Evolutionary conservation across 805 yeast species (phyloP).

Genomic region (Diddensiella transvaalensis): DNA sequence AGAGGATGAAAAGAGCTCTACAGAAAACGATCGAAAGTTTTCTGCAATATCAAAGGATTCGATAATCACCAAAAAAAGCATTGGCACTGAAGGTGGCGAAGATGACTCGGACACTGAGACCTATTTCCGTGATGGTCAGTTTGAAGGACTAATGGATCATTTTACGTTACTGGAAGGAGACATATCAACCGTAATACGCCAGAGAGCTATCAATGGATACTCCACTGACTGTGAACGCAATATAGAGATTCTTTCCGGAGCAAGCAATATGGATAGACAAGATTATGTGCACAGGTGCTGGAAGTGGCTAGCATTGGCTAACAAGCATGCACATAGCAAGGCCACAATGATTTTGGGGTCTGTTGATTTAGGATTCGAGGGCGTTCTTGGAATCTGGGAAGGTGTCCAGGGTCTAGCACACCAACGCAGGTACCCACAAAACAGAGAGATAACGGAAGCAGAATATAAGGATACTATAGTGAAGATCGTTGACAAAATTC

Average conservation of each 20-base stretch:
- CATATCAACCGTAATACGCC: conserved; percentile 65
- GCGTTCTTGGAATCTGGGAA: conserved; percentile 88
- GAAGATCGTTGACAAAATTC: conserved; percentile 46
- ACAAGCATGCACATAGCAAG: conserved; percentile 51
- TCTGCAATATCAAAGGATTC: conserved; percentile 5
- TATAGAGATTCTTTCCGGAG: conserved; percentile 41
- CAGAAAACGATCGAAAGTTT: conserved; percentile 5
- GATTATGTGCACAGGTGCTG: conserved; percentile 73
- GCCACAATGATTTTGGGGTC: conserved; percentile 66
- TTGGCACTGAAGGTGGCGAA: conserved; percentile 15
- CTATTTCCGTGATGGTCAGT: conserved; percentile 8
- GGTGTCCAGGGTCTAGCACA: conserved; percentile 33
- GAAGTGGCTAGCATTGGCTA: conserved; percentile 84
- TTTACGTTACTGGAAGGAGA: conserved; percentile 59
- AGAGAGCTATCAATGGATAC: conserved; percentile 70
- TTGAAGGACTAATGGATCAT: conserved; percentile 20
- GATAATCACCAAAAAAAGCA: conserved; percentile 4
- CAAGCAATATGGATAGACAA: conserved; percentile 44
- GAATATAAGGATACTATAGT: conserved; percentile 50
- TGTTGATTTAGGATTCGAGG: conserved; percentile 80
- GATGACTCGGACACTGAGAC: conserved; percentile 22
- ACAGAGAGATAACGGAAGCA: conserved; percentile 34
- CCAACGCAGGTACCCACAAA: conserved; percentile 14
- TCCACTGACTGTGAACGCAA: conserved; percentile 65
- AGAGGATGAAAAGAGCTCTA: background rate